Evolutionary conservation across 192 early-diverging fungal species (phyloP).

Genomic region (Fimicolochytrium jonesii): DNA sequence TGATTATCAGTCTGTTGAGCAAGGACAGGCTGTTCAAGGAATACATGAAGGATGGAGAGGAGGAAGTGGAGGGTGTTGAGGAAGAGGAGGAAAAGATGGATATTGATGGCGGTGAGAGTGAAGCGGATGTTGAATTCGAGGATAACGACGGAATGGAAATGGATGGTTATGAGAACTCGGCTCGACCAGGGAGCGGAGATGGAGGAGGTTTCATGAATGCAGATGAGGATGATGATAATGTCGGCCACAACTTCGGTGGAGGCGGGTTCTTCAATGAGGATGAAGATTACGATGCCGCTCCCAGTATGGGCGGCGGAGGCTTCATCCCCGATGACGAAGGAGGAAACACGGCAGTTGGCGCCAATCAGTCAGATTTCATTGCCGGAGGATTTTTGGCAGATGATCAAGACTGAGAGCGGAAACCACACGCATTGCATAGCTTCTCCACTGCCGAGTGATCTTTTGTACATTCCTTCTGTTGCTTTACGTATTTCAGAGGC

Average conservation of each 20-base stretch:
- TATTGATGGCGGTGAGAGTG: not conserved
- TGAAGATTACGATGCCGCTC: not conserved
- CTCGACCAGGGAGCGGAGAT: not conserved
- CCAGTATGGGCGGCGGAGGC: not conserved
- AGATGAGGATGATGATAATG: no score
- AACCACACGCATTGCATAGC: slow-evolving; percentile 12
- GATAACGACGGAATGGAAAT: not conserved
- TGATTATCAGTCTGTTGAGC: slow-evolving; percentile 49
- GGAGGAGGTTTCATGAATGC: not conserved
- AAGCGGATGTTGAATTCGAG: not conserved
- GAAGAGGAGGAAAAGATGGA: not conserved
- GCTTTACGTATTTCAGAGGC: not conserved
- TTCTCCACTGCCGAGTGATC: slow-evolving; percentile 11
- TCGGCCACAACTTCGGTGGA: not conserved
- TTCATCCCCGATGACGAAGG: not conserved
- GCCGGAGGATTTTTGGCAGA: not conserved
- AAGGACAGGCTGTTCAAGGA: slow-evolving; percentile 51
- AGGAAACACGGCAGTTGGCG: no score
- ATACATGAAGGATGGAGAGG: slow-evolving; percentile 29
- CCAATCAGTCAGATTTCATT: no score
- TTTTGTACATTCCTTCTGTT: slow-evolving; percentile 1
- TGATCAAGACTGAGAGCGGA: not conserved
- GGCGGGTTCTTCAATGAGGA: not conserved
- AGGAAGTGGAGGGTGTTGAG: not conserved
- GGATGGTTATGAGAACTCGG: not conserved